Evolutionary conservation across 2,329 filamentous ascomycete genomes (phyloP).

Genomic region (Phialemoniopsis sp.): DNA sequence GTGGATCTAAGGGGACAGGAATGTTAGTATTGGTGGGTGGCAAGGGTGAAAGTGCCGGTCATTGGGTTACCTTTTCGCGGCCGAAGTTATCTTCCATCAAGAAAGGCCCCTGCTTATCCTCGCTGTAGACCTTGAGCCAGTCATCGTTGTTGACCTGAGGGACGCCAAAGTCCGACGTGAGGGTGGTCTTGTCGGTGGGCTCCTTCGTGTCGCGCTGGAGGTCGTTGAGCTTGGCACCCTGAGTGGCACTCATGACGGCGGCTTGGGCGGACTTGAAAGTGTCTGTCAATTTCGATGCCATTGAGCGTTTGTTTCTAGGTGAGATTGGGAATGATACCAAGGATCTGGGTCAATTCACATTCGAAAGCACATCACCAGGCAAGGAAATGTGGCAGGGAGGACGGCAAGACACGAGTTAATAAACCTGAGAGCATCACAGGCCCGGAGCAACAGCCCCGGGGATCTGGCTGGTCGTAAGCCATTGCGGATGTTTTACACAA

Average conservation of each 20-base stretch:
- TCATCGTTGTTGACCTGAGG: conserved; percentile 72
- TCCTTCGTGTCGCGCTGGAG: conserved; percentile 56
- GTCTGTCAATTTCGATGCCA: conserved; percentile 7
- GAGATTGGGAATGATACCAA: too few relatives aligned
- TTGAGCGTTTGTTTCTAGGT: too few relatives aligned
- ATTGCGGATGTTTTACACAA: too few relatives aligned
- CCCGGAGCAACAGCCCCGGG: too few relatives aligned
- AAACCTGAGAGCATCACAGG: too few relatives aligned
- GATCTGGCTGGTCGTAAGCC: too few relatives aligned
- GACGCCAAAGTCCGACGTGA: conserved; percentile 76
- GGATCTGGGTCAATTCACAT: too few relatives aligned
- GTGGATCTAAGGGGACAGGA: conserved; percentile 46
- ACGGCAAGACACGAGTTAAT: too few relatives aligned
- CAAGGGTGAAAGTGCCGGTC: neutral
- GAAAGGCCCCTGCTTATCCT: conserved; percentile 60
- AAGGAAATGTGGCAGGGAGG: too few relatives aligned
- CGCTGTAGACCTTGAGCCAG: conserved; percentile 64
- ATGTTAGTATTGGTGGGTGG: neutral
- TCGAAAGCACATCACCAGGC: too few relatives aligned
- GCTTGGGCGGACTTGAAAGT: conserved; percentile 29
- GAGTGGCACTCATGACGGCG: conserved; percentile 33
- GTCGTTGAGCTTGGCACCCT: conserved; percentile 55
- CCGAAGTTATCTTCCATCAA: conserved; percentile 69
- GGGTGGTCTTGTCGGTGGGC: conserved; percentile 49
- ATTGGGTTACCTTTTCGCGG: conserved; percentile 64